Evolutionary conservation across 2,329 filamentous ascomycete species (phyloP), one percentile per base, ranked within the genome.

Genomic region (Amauroascus niger): DNA sequence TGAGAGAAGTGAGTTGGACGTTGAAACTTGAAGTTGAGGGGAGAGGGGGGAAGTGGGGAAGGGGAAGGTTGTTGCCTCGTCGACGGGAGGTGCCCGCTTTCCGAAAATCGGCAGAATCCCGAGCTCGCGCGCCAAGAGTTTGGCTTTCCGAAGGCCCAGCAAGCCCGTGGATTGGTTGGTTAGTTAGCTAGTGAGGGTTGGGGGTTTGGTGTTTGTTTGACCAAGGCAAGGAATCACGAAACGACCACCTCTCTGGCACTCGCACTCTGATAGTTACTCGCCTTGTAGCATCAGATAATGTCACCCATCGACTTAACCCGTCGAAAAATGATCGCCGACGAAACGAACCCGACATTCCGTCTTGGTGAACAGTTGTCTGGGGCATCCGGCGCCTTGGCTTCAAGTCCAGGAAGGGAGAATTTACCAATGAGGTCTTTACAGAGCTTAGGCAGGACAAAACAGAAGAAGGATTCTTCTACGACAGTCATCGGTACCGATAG

Each of bases 341-440:
- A 20, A 43, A 11, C 4, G 11, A 16, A 16, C 1, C 22, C 39
- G 2, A 22, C 18, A 14, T 5, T 26, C 2, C 3, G 28, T 26
- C 18, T 16, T 24, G 16, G 14, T 2, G 18, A 48, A 24, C 32
- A n/a, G 9, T n/a, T 28, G 14, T 9, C 11, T 18, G 16, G 22
- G 6, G 26, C 16, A n/a, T 8, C 24, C 14, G 24, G 22, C 2
- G 37, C 28, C 11, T 18, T 55, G 26, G 37, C n/a, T 3, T 20
- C 7, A n/a, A 54, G 45, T n/a, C 44, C 53, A 11, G 39, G 46
- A n/a, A 52, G 49, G 30, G 56, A 55, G 39, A 57, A 57, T 32
- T 6, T 57, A 28, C 53, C 53, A 1, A 9, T 55, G 6, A 32
- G 20, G 35, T n/a, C 26, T 16, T 24, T 16, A 20, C 24, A 26